Evolutionary conservation across 225 moss, liverwort and hornwort species (phyloP).

Genomic region (Straminergon stramineum): DNA sequence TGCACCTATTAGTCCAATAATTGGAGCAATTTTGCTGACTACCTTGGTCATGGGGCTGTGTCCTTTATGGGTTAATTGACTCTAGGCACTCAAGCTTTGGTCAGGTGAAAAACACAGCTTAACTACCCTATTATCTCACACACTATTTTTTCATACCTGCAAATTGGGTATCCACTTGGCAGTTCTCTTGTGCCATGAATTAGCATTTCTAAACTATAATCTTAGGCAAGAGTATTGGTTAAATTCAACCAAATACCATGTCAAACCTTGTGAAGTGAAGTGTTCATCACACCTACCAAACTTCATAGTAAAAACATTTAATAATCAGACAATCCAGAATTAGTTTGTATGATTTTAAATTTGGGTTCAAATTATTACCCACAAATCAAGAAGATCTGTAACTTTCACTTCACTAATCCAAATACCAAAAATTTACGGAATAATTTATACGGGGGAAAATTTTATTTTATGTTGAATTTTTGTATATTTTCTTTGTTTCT

Average conservation of each 20-base stretch:
- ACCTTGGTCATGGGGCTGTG: no score
- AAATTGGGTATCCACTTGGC: background rate
- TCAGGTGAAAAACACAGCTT: background rate
- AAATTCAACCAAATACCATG: background rate
- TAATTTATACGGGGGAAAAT: accelerated
- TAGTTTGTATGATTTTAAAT: background rate
- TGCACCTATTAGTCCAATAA: no score
- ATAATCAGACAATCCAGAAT: background rate
- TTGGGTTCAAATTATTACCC: background rate
- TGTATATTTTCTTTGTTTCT: no score
- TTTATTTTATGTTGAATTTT: background rate
- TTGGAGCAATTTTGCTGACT: no score
- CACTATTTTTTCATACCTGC: background rate
- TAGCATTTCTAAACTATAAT: background rate
- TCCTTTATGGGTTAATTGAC: no score
- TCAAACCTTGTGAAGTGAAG: background rate
- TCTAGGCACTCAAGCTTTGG: background rate
- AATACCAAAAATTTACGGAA: background rate
- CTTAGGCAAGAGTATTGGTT: background rate
- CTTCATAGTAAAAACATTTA: no score
- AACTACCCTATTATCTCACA: background rate
- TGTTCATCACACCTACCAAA: background rate
- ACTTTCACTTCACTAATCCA: background rate
- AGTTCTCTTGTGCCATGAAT: background rate
- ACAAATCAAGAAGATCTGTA: background rate